Evolutionary conservation across 768 basidiomycete genomes (phyloP), one percentile per base, ranked within the genome.

Genomic region (Trametes villosa): DNA sequence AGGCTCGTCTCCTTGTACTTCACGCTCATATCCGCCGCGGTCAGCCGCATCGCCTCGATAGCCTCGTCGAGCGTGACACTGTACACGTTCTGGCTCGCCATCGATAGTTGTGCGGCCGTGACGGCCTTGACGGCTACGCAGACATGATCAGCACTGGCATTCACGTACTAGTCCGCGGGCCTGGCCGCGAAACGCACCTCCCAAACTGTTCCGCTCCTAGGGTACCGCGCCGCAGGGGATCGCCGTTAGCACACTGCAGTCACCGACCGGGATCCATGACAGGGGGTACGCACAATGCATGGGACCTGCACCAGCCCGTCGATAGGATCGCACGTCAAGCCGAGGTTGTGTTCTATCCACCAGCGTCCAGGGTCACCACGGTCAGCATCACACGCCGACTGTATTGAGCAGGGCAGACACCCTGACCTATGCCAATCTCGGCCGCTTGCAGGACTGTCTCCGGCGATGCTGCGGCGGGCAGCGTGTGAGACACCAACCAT

Each of bases 1-100:
- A 98, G 83, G 74, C 91, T 93, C 0, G 95, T 98, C 75, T 98
- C 95, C 72, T 96, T 97, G 73, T 96, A 96, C 73, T 95, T 94
- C 66, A 90, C 84, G 62, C 92, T 94, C 94, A 96, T 96, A 72
- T 95, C 92, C n/a, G 84, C 80, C 27, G 96, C 95, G 7, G 94
- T 97, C 48, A 96, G 71, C 24, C 92, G 81, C 93, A 96, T 96
- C 4, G 95, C 94, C 73, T 94, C 92, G 56, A 98, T 97, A 2
- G 95, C 96, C 73, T 97, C 94, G 71, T 98, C 96, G 20, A 98
- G 80, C 0, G 88, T 89, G 34, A 96, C 94, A 33, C 87, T 85
- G 68, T 94, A 94, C 15, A 91, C 81, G 0, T 92, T 95, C 68
- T 92, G 85, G 61, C 92, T 92, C 9, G 95, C 94, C 84, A 97